Conservation (phyloP, 2,329 filamentous ascomycete species). For the Calonectria leucothoes region DNA sequence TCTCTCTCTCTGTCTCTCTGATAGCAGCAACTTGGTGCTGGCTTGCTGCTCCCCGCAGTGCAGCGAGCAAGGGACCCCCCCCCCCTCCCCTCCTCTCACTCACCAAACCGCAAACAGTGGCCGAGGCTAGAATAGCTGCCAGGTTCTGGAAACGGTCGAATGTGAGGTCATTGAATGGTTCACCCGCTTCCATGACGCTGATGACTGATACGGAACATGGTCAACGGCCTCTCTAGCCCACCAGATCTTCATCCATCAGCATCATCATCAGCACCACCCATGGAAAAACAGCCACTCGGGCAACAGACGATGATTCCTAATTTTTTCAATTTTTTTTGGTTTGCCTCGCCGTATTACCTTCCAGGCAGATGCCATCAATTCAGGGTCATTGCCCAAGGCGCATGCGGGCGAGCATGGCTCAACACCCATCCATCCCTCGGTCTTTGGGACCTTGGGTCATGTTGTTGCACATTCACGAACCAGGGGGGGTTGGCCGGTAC, state of each 20-base stretch:
- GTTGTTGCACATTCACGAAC: neutral
- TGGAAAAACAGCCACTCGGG: neutral
- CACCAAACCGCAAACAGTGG: neutral
- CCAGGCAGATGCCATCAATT: constrained; percentile 18
- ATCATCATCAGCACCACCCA: neutral
- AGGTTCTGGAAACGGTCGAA: constrained; percentile 12
- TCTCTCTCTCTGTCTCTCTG: too few relatives aligned
- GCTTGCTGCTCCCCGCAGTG: constrained; percentile 27
- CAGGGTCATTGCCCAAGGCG: neutral
- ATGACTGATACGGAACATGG: constrained; percentile 17
- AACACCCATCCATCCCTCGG: neutral
- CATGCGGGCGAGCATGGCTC: neutral
- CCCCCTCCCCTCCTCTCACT: too few relatives aligned
- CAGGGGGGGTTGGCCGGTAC: constrained; percentile 9
- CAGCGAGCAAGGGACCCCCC: constrained; percentile 25
- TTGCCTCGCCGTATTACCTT: constrained; percentile 3
- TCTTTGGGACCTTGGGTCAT: neutral
- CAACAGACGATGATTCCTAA: constrained; percentile 4
- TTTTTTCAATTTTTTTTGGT: too few relatives aligned
- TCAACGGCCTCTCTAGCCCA: neutral
- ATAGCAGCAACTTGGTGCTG: neutral
- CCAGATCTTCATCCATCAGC: neutral
- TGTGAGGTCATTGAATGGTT: constrained; percentile 32
- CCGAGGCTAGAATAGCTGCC: constrained; percentile 32
- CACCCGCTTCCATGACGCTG: constrained; percentile 8